Evolutionary conservation across 2,329 filamentous ascomycete species (phyloP).

Genomic region (Ophiocordyceps camponoti-rufipedis): DNA sequence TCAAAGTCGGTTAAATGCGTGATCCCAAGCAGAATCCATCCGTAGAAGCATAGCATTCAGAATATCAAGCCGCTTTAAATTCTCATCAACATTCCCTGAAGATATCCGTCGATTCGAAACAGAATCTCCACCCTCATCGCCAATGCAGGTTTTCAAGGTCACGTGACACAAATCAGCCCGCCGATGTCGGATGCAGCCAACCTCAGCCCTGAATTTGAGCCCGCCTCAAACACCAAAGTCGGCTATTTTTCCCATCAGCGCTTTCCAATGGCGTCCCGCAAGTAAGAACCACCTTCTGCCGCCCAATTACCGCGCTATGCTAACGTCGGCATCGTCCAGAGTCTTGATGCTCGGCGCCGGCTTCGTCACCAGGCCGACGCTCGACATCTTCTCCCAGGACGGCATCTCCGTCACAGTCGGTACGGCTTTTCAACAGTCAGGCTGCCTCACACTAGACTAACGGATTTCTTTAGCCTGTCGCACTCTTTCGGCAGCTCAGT

Average conservation of each 20-base stretch:
- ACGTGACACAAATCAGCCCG: too few relatives aligned
- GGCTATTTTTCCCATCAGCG: neutral
- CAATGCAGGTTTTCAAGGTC: neutral
- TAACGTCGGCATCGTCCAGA: neutral
- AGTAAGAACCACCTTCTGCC: neutral
- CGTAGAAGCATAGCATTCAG: too few relatives aligned
- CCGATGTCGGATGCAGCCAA: neutral
- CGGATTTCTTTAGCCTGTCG: slow-evolving; percentile 45
- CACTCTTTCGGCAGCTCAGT: slow-evolving; percentile 59
- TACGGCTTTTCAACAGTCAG: slow-evolving; percentile 11
- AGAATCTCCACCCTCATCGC: too few relatives aligned
- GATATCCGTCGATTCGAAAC: too few relatives aligned
- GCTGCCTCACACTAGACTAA: neutral
- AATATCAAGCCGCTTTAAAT: too few relatives aligned
- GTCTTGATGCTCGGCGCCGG: slow-evolving; percentile 30
- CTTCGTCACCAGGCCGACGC: slow-evolving; percentile 41
- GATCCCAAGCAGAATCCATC: too few relatives aligned
- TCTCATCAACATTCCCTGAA: too few relatives aligned
- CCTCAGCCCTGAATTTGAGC: neutral
- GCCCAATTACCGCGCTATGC: neutral
- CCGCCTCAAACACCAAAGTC: neutral
- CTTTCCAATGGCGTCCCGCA: neutral
- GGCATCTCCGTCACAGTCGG: slow-evolving; percentile 47
- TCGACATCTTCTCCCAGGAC: slow-evolving; percentile 42
- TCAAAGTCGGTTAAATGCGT: too few relatives aligned